A percentile compares a stretch with the other conserved stretches of the same genome.
Conservation (phyloP, 192 early-diverging fungal genomes). For the Podila clonocystis region DNA sequence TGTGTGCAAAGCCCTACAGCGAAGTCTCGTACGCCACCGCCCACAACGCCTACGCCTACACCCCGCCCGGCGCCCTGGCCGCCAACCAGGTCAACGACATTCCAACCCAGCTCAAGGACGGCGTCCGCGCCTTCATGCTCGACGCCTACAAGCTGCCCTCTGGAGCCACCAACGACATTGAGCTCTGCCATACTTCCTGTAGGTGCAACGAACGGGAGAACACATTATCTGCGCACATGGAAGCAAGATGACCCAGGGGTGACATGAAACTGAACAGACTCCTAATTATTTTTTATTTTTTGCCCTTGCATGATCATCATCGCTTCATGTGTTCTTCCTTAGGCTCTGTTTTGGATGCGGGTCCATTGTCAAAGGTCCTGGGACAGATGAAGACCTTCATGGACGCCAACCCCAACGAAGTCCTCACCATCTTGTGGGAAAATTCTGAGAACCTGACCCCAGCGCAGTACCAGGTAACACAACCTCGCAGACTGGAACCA, state of each 20-base stretch:
- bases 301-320: neutral
- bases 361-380: conserved; percentile 65
- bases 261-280: neutral
- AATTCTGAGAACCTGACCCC: conserved; percentile 65
- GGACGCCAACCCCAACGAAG: conserved; percentile 73
- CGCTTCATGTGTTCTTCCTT: neutral
- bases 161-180: conserved; percentile 41
- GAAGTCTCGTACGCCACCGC: conserved; percentile 73
- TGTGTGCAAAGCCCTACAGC: conserved; percentile 72
- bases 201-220: neutral
- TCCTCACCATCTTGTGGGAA: conserved; percentile 81
- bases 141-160: conserved; percentile 56
- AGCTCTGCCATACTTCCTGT: conserved; percentile 78
- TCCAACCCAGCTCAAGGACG: conserved; percentile 72
- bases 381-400: conserved; percentile 65
- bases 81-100: conserved; percentile 77
- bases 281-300: neutral
- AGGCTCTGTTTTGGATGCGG: conserved; percentile 65
- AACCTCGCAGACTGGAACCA: neutral
- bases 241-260: neutral
- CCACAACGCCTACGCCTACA: conserved; percentile 76
- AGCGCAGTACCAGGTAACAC: conserved; percentile 52
- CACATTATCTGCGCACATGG: neutral
- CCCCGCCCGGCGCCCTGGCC: conserved; percentile 61
- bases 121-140: conserved; percentile 79